Evolutionary conservation across 345 rosid genomes (phyloP).

Genomic region (Moricandia moricandioides): DNA sequence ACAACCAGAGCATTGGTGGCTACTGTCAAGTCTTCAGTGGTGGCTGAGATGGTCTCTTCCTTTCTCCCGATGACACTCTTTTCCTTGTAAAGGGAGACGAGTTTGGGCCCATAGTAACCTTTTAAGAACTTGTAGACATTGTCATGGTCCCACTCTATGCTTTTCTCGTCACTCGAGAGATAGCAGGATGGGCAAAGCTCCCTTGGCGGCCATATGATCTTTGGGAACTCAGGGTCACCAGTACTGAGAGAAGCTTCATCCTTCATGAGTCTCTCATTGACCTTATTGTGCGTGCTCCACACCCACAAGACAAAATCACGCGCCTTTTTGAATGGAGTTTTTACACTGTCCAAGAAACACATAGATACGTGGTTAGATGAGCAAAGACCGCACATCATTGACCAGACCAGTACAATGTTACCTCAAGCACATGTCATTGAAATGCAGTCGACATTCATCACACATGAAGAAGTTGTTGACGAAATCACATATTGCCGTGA

Average conservation of each 20-base stretch:
- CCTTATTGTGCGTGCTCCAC: constrained; percentile 88
- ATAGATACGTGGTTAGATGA: neutral
- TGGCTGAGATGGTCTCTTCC: constrained; percentile 38
- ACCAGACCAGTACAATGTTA: constrained; percentile 25
- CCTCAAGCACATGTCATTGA: constrained; percentile 83
- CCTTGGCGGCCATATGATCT: constrained; percentile 84
- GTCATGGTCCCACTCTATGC: constrained; percentile 61
- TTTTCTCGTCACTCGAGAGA: constrained; percentile 37
- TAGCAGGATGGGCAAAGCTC: constrained; percentile 81
- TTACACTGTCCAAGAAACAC: constrained; percentile 52
- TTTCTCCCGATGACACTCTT: constrained; percentile 42
- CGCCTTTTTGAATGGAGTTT: constrained; percentile 59
- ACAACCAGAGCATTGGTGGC: constrained; percentile 79
- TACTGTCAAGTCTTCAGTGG: constrained; percentile 53
- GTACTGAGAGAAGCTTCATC: constrained; percentile 77
- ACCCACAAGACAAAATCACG: constrained; percentile 87
- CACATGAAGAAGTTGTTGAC: constrained; percentile 86
- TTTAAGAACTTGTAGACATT: constrained; percentile 70
- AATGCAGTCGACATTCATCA: constrained; percentile 93
- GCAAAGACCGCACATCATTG: neutral
- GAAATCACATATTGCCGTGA: constrained; percentile 73
- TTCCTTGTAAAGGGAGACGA: constrained; percentile 64
- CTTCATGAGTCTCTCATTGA: constrained; percentile 74
- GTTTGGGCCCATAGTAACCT: constrained; percentile 64
- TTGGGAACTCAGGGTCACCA: constrained; percentile 91